Percentiles rank a stretch among this genome's conserved stretches.
phyloP scores from a whole-genome alignment of 495 filamentous ascomycete species.

The Cryomyces minteri region DNA sequence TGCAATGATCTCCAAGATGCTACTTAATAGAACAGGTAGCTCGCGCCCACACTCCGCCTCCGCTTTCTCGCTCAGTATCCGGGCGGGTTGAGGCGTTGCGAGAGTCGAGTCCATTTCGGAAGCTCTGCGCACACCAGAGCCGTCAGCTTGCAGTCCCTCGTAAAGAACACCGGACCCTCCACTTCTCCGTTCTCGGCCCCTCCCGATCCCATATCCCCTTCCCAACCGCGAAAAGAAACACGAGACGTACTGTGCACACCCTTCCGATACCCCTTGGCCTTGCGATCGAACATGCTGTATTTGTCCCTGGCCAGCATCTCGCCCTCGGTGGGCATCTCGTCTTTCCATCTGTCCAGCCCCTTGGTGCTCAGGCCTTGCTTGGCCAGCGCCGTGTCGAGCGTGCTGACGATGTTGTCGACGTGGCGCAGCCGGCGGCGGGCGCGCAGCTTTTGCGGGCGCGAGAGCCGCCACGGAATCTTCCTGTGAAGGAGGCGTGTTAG shows the following conservation, averaged over 20 bases:
- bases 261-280: conserved; percentile 90
- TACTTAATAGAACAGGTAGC: no score
- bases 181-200: conserved; percentile 2
- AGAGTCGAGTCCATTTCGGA: conserved; percentile 91
- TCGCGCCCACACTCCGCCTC: no score
- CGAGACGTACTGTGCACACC: conserved; percentile 74
- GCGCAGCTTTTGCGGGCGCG: conserved; percentile 69
- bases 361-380: conserved; percentile 39
- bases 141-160: background rate
- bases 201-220: background rate
- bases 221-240: background rate
- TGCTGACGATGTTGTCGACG: conserved; percentile 69
- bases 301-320: conserved; percentile 96
- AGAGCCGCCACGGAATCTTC: conserved; percentile 98
- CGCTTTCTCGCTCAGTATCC: conserved; percentile 45
- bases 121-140: conserved; percentile 35
- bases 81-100: conserved; percentile 81
- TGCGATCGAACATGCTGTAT: conserved; percentile 94
- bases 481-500: conserved; percentile 24
- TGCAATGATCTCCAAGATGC: no score
- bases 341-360: conserved; percentile 71
- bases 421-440: conserved; percentile 71
- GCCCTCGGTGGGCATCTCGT: conserved; percentile 85
- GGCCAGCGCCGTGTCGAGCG: conserved; percentile 52
- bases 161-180: background rate